Base-by-base conservation (phyloP, 2,329 filamentous ascomycete genomes). In the Arthrobotrys entomopaga region DNA sequence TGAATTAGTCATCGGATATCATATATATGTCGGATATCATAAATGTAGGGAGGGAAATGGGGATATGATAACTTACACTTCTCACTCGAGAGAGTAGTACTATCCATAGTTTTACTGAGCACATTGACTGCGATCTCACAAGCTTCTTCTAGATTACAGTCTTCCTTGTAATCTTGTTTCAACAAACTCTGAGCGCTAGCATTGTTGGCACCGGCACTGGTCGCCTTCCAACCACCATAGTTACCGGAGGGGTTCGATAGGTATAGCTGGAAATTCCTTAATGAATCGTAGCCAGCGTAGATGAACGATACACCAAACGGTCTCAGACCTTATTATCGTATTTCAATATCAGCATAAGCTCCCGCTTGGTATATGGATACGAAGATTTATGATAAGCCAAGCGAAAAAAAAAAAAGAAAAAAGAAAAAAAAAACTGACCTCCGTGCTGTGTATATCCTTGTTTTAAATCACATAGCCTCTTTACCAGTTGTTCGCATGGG, bases 151-250 rank as follows among this genome's bases (percentile, higher is more conserved):
- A 99, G 83, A 78, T 92, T 90, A 83, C 93, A 98, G 79, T 98
- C 93, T 84, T 99, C 95, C 86, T 98, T 97, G 85, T 99, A 99
- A 83, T 99, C 95, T 83, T 99, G 95, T 87, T 99, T 99, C 82
- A 99, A 84, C 83, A 99, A 83, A 83, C 93, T 97, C 83, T 97
- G 93, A 8, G 96, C 96, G 80, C 92, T 97, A 50, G 95, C 95
- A 82, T 98, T 97, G 86, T 99, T 99, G 76, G 96, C 96, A 57
- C 95, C 95, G 3, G 96, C 93, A 80, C 93, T 97, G 63, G 95
- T 99, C 38, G 95, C 95, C 85, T 99, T 99, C 95, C 95, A 99
- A 66, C 95, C 95, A 77, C 95, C 96, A 82, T 99, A 99, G 86
- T 99, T 99, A 79, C 95, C 95, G 77, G 92, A 96, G 13, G 95